A percentile compares a stretch with the other conserved stretches of the same genome.
Conservation (phyloP, 116 monocot species). For the Thalassia testudinum region DNA sequence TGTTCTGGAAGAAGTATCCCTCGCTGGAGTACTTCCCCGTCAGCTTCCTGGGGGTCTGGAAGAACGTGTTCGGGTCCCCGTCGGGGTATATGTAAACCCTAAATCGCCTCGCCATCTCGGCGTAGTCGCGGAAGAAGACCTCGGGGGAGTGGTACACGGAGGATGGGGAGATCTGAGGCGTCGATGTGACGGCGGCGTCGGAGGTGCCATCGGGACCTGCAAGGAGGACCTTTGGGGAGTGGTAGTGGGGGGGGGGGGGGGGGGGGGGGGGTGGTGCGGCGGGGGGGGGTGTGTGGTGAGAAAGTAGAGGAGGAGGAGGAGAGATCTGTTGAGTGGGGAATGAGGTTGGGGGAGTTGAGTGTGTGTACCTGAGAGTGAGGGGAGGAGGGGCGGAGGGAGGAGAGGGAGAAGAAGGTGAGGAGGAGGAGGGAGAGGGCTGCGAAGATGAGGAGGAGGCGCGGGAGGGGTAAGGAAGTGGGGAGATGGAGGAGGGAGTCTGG, state of each 20-base stretch:
- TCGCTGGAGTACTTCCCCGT: slow-evolving; percentile 96
- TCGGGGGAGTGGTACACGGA: slow-evolving; percentile 65
- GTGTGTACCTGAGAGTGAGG: not conserved
- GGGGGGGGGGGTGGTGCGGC: too few relatives aligned
- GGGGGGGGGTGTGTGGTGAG: too few relatives aligned
- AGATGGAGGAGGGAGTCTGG: slow-evolving; percentile 30
- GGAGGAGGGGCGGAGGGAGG: not conserved
- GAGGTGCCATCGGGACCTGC: not conserved
- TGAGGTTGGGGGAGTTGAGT: not conserved
- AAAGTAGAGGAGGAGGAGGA: too few relatives aligned
- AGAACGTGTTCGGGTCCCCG: slow-evolving; percentile 78
- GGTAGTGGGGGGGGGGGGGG: too few relatives aligned
- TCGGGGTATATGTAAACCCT: slow-evolving; percentile 89
- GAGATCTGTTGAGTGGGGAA: not conserved
- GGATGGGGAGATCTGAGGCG: too few relatives aligned
- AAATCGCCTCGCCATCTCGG: slow-evolving; percentile 55
- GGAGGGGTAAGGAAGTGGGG: slow-evolving; percentile 11
- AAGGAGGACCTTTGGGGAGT: not conserved
- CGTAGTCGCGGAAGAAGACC: slow-evolving; percentile 46
- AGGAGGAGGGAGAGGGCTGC: slow-evolving; percentile 27
- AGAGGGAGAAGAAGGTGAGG: slow-evolving; percentile 19
- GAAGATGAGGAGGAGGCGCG: slow-evolving; percentile 9
- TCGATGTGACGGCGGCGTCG: too few relatives aligned
- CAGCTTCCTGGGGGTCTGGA: slow-evolving; percentile 88
- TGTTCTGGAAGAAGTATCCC: slow-evolving; percentile 98